A percentile compares a stretch with the other conserved stretches of the same genome.
Conservation (phyloP, 257 asterid species). For the Echites panduratus region DNA sequence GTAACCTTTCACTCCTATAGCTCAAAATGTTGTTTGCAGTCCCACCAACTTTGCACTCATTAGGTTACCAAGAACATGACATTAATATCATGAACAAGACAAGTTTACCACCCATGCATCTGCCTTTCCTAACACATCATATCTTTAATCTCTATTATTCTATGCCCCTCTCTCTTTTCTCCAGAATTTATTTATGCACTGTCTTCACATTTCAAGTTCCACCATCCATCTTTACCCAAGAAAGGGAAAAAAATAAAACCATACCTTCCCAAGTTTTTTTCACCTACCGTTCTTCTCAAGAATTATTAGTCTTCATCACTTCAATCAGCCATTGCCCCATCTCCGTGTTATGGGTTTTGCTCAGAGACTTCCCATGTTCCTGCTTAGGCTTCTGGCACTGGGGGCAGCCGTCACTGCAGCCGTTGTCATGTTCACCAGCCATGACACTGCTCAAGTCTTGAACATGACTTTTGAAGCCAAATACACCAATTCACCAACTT, state of each 20-base stretch:
- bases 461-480: conserved; percentile 67
- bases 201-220: neutral
- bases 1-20: too few relatives aligned
- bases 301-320: neutral
- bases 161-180: conserved; percentile 6
- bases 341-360: conserved; percentile 35
- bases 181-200: neutral
- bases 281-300: too few relatives aligned
- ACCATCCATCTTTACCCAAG: neutral
- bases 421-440: conserved; percentile 56
- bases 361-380: conserved; percentile 39
- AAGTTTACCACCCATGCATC: conserved; percentile 41
- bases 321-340: neutral
- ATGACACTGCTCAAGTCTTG: conserved; percentile 51
- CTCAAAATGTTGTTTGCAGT: too few relatives aligned
- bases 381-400: conserved; percentile 69
- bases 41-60: conserved; percentile 5
- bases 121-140: conserved; percentile 51
- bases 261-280: neutral
- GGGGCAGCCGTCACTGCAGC: conserved; percentile 52
- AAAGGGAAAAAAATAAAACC: neutral
- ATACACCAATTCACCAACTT: conserved; percentile 58
- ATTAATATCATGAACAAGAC: conserved; percentile 20
- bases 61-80: conserved; percentile 68
- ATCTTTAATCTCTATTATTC: conserved; percentile 12